Percentiles rank a stretch among this genome's conserved stretches.
Evolutionary conservation across 208 protist species (phyloP).

Genomic region (Lotmaria passim): DNA sequence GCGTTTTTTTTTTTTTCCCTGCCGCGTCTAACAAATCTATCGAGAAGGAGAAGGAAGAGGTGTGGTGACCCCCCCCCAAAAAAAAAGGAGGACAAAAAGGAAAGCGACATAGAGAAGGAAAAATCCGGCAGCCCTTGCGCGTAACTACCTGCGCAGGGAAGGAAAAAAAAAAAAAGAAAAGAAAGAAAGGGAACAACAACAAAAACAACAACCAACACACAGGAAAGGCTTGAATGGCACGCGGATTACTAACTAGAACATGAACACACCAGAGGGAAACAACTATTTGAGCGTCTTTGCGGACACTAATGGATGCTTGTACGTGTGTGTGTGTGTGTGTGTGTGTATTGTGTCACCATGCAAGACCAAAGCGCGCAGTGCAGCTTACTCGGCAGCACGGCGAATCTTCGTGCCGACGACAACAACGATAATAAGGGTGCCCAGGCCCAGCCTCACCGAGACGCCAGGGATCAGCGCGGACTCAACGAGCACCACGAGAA

Average conservation of each 20-base stretch:
- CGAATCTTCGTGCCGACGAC: constrained; percentile 42
- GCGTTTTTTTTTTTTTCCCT: not conserved
- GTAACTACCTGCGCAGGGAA: not conserved
- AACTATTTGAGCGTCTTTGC: too few relatives aligned
- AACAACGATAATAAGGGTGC: constrained; percentile 40
- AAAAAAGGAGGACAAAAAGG: too few relatives aligned
- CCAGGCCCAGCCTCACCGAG: constrained; percentile 45
- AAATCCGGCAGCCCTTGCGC: not conserved
- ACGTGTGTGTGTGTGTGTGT: not conserved
- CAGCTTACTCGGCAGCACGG: constrained; percentile 19
- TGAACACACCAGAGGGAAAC: not conserved
- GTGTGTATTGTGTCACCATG: too few relatives aligned
- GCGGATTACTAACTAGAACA: not conserved
- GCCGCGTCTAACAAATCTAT: not conserved
- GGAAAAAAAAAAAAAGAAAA: not conserved
- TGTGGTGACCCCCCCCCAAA: too few relatives aligned
- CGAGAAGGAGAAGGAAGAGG: not conserved
- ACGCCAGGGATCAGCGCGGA: constrained; percentile 33
- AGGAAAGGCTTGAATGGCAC: not conserved
- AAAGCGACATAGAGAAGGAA: not conserved
- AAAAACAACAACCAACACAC: not conserved
- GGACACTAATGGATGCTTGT: too few relatives aligned
- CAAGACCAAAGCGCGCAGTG: not conserved
- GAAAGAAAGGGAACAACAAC: not conserved
- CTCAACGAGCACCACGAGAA: constrained; percentile 54